Evolutionary conservation across 768 basidiomycete species (phyloP).

Genomic region (Dictyophora rubrovolvata): DNA sequence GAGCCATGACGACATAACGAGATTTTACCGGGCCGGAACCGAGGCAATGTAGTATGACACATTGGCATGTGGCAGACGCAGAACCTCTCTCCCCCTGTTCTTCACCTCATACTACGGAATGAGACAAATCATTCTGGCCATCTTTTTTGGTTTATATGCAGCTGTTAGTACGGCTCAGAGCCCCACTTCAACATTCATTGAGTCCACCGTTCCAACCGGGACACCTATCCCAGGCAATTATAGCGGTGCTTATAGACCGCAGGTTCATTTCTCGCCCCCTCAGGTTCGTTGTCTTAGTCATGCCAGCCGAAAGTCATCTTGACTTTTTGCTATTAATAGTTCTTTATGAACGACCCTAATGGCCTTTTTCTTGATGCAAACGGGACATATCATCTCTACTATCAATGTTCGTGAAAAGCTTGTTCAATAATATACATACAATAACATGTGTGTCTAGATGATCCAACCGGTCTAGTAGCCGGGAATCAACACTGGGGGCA

Average conservation of each 20-base stretch:
- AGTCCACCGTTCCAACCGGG: slow-evolving; percentile 2
- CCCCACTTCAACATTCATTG: too few species aligned
- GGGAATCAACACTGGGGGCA: slow-evolving; percentile 24
- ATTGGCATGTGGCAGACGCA: too few species aligned
- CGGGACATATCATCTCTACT: slow-evolving; percentile 21
- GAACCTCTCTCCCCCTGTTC: too few species aligned
- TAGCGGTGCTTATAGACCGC: slow-evolving; percentile 15
- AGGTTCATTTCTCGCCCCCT: slow-evolving; percentile 20
- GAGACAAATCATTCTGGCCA: too few species aligned
- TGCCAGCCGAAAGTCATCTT: neutral
- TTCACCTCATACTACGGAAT: too few species aligned
- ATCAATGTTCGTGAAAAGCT: slow-evolving; percentile 15
- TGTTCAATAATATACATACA: neutral
- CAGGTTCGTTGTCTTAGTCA: neutral
- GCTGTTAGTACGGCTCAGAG: too few species aligned
- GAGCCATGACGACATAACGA: too few species aligned
- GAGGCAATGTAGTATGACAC: too few species aligned
- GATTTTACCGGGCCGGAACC: too few species aligned
- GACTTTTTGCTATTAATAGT: neutral
- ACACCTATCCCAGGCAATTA: slow-evolving; percentile 16
- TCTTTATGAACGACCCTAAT: slow-evolving; percentile 21
- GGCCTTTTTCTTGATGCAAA: slow-evolving; percentile 15
- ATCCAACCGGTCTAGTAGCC: slow-evolving; percentile 16
- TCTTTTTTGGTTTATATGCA: too few species aligned
- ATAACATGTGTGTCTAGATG: neutral